A percentile compares a stretch with the other conserved stretches of the same genome.
Conservation (phyloP, 2,329 filamentous ascomycete species). For the Verticillium dahliae region DNA sequence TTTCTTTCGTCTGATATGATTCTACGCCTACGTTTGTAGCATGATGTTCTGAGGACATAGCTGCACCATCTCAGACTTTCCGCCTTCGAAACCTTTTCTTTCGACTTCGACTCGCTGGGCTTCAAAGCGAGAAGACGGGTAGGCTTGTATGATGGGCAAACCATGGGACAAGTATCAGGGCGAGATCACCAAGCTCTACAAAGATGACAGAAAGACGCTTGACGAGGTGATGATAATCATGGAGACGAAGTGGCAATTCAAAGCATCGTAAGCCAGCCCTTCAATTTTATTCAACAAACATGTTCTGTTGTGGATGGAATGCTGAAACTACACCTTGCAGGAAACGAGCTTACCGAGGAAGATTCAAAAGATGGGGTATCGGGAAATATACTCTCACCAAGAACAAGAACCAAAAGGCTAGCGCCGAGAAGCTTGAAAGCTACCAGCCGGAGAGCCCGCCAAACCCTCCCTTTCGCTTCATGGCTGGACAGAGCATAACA, state of each 20-base stretch:
- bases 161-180: conserved; percentile 30
- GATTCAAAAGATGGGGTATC: conserved; percentile 37
- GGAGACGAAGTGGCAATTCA: conserved; percentile 29
- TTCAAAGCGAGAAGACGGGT: too few species aligned
- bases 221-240: conserved; percentile 33
- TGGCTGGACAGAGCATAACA: too few species aligned
- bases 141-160: conserved; percentile 32
- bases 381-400: conserved; percentile 40
- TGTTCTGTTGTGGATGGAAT: background rate
- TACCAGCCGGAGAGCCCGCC: background rate
- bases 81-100: too few species aligned
- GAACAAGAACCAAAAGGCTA: conserved; percentile 20
- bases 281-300: conserved; percentile 4
- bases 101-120: too few species aligned
- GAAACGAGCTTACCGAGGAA: conserved; percentile 41
- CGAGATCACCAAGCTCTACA: conserved; percentile 33
- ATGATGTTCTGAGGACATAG: too few species aligned
- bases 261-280: conserved; percentile 29
- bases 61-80: too few species aligned
- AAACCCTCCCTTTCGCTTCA: too few species aligned
- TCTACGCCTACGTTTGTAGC: too few species aligned
- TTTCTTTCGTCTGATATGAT: background rate
- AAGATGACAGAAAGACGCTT: conserved; percentile 29
- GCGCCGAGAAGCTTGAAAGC: conserved; percentile 22
- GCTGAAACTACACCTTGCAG: conserved; percentile 14